Conservation (phyloP, 805 yeast genomes). For the Suhomyces vadensis region DNA sequence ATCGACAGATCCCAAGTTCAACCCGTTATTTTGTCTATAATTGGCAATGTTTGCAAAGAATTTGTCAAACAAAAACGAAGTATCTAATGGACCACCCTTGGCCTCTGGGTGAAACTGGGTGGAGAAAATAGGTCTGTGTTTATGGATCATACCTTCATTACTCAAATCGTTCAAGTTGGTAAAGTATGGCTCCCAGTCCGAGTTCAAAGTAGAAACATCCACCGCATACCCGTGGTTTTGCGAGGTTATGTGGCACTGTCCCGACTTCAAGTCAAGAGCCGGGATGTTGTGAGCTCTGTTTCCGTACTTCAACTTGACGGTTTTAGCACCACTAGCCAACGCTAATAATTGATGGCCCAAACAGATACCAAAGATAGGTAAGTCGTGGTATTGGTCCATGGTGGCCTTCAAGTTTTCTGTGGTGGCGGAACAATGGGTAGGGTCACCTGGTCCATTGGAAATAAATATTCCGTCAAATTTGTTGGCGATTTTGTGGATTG, state of each 20-base stretch:
- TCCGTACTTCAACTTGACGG: slow-evolving; percentile 93
- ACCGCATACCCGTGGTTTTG: slow-evolving; percentile 99
- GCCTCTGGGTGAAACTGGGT: slow-evolving; percentile 99
- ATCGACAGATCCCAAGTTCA: slow-evolving; percentile 46
- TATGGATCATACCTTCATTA: slow-evolving; percentile 97
- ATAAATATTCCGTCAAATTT: slow-evolving; percentile 94
- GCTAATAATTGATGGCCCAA: slow-evolving; percentile 97
- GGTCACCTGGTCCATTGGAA: slow-evolving; percentile 98
- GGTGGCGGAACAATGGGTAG: slow-evolving; percentile 83
- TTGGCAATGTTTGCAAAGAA: slow-evolving; percentile 69
- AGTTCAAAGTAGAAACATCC: slow-evolving; percentile 74
- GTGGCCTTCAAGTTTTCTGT: slow-evolving; percentile 71
- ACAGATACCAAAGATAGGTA: slow-evolving; percentile 97
- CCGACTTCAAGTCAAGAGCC: slow-evolving; percentile 83
- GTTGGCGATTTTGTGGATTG: slow-evolving; percentile 85
- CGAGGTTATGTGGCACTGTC: slow-evolving; percentile 95
- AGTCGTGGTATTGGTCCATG: slow-evolving; percentile 58
- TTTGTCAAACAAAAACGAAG: slow-evolving; percentile 86
- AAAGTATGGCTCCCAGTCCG: slow-evolving; percentile 81
- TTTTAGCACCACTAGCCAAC: slow-evolving; percentile 90
- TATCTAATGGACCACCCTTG: slow-evolving; percentile 97
- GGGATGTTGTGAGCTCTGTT: slow-evolving; percentile 99
- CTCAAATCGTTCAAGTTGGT: slow-evolving; percentile 92
- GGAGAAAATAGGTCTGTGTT: slow-evolving; percentile 83
- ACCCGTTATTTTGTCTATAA: slow-evolving; percentile 44